These are phyloP conservation scores for Cydonia oblonga DNA, from an alignment of 331 rosid genomes.

Conservation along the genomic window DNA sequence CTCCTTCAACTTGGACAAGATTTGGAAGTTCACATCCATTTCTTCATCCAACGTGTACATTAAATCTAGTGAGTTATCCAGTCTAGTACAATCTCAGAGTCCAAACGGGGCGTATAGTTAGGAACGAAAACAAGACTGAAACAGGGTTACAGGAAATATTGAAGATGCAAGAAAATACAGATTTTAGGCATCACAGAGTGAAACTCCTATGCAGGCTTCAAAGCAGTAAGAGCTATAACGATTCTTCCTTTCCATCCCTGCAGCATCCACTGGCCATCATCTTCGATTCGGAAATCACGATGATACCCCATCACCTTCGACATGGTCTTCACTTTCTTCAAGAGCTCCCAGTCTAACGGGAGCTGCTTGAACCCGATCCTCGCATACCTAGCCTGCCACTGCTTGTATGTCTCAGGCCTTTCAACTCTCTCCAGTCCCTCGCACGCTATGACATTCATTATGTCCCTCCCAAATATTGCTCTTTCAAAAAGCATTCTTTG, in stretches of 20 bases:
- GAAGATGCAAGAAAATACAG: background rate
- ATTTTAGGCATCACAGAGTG: conserved; percentile 10
- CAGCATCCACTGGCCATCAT: conserved; percentile 46
- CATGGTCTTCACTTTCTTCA: conserved; percentile 13
- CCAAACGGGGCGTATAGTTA: background rate
- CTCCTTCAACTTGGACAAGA: background rate
- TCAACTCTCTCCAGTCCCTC: conserved; percentile 54
- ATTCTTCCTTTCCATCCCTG: conserved; percentile 60
- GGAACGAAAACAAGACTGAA: too few relatives aligned
- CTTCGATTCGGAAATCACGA: conserved; percentile 29
- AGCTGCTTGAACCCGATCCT: conserved; percentile 39
- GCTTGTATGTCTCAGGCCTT: conserved; percentile 46
- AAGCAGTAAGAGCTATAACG: conserved; percentile 15
- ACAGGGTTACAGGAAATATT: background rate
- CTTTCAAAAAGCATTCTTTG: conserved; percentile 27
- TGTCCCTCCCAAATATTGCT: conserved; percentile 30
- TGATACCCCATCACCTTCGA: conserved; percentile 19
- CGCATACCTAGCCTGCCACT: conserved; percentile 35
- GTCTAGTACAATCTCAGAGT: too few relatives aligned
- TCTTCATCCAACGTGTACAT: background rate
- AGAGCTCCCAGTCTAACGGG: conserved; percentile 24
- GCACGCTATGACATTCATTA: conserved; percentile 40
- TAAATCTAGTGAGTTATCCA: background rate
- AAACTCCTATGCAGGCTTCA: background rate
- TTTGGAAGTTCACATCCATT: background rate